Base-by-base conservation (phyloP, 2,329 filamentous ascomycete genomes). In the Cryphonectria nitschkei region DNA sequence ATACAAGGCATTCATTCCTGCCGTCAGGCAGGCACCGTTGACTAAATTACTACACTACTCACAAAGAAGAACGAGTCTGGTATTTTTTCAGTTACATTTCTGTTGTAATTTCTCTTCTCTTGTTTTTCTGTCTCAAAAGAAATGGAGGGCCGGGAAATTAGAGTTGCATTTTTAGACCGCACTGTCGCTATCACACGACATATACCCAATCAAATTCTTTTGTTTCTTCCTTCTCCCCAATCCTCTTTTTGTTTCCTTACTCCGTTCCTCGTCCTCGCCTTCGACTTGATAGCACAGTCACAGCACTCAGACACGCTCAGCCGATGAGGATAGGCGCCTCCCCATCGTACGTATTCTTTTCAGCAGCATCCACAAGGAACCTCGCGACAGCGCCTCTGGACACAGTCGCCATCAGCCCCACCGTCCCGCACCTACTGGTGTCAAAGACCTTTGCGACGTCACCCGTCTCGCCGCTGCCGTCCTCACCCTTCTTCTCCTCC, bases 301-400 rank as follows among this genome's bases (percentile, higher is more conserved):
- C 29, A 41, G 13, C 13, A 50, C 0, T 43, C 43, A 7, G 61
- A 29, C n/a, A 32, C 39, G 3, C 14, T 69, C 54, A 71, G 22
- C 54, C 66, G 34, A 66, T 29, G 43, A 64, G 29, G 19, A 71
- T 69, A 39, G 70, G 56, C 37, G 63, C 70, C 29, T 46, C 41
- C 14, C 78, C 73, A 72, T 81, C 78, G 79, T 79, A 84, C 19
- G 76, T 72, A 4, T 72, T 71, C 19, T 72, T 76, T 74, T 79
- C 80, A 0, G 77, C 76, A 26, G 76, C 80, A 73, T 80, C 77
- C 1, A 84, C 78, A 64, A 85, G 62, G 69, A 80, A 84, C 37
- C 70, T 70, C 22, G 82, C 84, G 4, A 85, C 82, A 68, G 78
- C 80, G 8, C 71, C 41, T 41, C 66, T 62, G 7, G 71, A 63